Evolutionary conservation across 805 yeast genomes (phyloP).

Genomic region (Candida nemodendra): DNA sequence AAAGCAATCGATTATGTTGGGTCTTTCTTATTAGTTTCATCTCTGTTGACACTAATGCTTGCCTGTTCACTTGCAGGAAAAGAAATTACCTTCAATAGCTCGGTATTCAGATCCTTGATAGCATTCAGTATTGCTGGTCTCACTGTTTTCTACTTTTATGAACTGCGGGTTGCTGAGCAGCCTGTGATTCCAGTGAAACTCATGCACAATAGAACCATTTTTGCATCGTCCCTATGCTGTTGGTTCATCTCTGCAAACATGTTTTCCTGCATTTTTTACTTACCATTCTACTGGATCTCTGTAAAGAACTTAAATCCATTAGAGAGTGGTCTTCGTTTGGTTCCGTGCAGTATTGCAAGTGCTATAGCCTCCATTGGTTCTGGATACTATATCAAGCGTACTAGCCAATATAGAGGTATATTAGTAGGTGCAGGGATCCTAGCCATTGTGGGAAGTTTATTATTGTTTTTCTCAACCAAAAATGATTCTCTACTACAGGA

Average conservation of each 20-base stretch:
- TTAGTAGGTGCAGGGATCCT: slow-evolving; percentile 41
- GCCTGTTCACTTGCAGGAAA: slow-evolving; percentile 67
- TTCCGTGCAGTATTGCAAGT: slow-evolving; percentile 64
- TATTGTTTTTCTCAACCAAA: slow-evolving; percentile 28
- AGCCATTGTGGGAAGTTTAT: slow-evolving; percentile 45
- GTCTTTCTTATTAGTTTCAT: slow-evolving; percentile 52
- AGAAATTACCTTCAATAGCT: slow-evolving; percentile 45
- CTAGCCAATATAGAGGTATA: slow-evolving; percentile 60
- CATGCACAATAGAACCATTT: slow-evolving; percentile 55
- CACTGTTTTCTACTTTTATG: slow-evolving; percentile 48
- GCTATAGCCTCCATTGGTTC: slow-evolving; percentile 64
- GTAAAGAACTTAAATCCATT: slow-evolving; percentile 28
- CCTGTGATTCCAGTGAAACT: slow-evolving; percentile 66
- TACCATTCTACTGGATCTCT: slow-evolving; percentile 57
- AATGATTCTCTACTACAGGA: slow-evolving; percentile 34
- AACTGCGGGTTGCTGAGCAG: slow-evolving; percentile 49
- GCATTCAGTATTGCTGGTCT: slow-evolving; percentile 35
- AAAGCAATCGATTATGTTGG: slow-evolving; percentile 66
- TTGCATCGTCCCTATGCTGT: slow-evolving; percentile 63
- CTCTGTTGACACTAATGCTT: slow-evolving; percentile 55
- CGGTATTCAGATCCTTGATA: slow-evolving; percentile 35
- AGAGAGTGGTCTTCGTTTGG: slow-evolving; percentile 40
- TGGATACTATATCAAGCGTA: slow-evolving; percentile 63
- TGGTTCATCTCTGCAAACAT: slow-evolving; percentile 70
- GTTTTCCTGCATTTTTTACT: slow-evolving; percentile 61